phyloP scores from a whole-genome alignment of 768 basidiomycete genomes.

The Hygrocybe punicea region DNA sequence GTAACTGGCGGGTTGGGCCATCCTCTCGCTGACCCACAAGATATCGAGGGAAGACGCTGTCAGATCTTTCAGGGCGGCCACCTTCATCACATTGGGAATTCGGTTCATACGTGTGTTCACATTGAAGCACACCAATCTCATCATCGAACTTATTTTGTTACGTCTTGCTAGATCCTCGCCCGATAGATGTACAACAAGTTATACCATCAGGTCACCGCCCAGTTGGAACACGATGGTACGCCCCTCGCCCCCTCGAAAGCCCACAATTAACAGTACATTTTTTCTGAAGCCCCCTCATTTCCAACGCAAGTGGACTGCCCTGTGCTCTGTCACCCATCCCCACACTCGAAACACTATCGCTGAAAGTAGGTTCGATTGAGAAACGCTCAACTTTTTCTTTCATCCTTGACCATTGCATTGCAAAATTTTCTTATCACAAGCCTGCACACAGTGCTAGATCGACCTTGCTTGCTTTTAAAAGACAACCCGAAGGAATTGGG shows the following conservation, averaged over 20 bases:
- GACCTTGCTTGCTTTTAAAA: not conserved
- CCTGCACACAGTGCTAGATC: not conserved
- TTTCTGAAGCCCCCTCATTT: constrained; percentile 3
- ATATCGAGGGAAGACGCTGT: constrained; percentile 3
- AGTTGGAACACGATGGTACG: constrained; percentile 4
- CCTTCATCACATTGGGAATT: constrained; percentile 1
- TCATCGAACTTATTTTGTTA: not conserved
- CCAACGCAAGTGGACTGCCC: constrained; percentile 5
- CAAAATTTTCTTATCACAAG: not conserved
- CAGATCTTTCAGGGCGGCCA: constrained; percentile 6
- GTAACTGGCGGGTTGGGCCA: constrained; percentile 4
- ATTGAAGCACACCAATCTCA: not conserved
- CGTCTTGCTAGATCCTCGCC: not conserved
- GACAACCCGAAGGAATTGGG: constrained; percentile 6
- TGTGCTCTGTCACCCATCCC: constrained; percentile 1
- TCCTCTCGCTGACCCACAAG: constrained; percentile 2
- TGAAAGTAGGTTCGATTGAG: not conserved
- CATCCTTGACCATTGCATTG: too few relatives aligned
- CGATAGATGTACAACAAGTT: not conserved
- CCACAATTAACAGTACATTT: not conserved
- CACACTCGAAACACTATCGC: constrained; percentile 4
- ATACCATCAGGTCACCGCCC: not conserved
- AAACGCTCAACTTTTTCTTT: too few relatives aligned
- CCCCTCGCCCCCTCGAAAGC: not conserved
- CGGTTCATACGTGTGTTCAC: not conserved